Conservation (phyloP, 192 early-diverging fungal genomes). For the Podochytrium sp. region DNA sequence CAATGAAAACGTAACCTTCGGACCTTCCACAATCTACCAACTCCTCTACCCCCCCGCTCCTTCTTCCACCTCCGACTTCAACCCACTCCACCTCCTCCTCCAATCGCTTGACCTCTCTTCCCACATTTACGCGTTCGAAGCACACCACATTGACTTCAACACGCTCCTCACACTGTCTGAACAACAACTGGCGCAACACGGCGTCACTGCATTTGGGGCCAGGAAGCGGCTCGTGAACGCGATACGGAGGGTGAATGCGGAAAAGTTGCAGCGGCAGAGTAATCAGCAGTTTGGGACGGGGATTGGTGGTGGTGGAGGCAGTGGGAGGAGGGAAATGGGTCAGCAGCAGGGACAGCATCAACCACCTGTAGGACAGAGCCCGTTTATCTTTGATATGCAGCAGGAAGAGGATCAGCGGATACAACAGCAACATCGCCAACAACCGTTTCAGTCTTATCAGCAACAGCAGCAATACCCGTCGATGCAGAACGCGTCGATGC, state of each 20-base stretch:
- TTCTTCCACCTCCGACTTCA: slow-evolving; percentile 9
- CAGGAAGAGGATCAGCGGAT: neutral
- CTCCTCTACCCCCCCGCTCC: slow-evolving; percentile 32
- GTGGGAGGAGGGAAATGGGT: neutral
- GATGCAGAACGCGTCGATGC: neutral
- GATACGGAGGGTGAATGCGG: slow-evolving; percentile 44
- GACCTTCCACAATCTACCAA: neutral
- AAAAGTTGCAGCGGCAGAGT: slow-evolving; percentile 16
- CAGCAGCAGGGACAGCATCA: neutral
- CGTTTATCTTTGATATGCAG: no score
- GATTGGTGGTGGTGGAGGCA: neutral
- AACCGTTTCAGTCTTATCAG: neutral
- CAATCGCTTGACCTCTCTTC: slow-evolving; percentile 45
- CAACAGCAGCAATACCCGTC: neutral
- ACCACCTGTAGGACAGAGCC: no score
- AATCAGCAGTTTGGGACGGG: slow-evolving; percentile 15
- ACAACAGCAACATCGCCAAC: neutral
- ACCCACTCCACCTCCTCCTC: slow-evolving; percentile 37
- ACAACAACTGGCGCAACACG: slow-evolving; percentile 51
- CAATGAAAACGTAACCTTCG: slow-evolving; percentile 17
- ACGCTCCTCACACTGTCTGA: slow-evolving; percentile 50
- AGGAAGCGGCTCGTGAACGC: slow-evolving; percentile 53
- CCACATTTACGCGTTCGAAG: slow-evolving; percentile 46
- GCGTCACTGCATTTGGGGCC: slow-evolving; percentile 55
- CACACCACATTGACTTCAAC: slow-evolving; percentile 56